These are phyloP conservation scores for Scutellaria barbata DNA, from an alignment of 257 asterid genomes.

Conservation along the genomic window DNA sequence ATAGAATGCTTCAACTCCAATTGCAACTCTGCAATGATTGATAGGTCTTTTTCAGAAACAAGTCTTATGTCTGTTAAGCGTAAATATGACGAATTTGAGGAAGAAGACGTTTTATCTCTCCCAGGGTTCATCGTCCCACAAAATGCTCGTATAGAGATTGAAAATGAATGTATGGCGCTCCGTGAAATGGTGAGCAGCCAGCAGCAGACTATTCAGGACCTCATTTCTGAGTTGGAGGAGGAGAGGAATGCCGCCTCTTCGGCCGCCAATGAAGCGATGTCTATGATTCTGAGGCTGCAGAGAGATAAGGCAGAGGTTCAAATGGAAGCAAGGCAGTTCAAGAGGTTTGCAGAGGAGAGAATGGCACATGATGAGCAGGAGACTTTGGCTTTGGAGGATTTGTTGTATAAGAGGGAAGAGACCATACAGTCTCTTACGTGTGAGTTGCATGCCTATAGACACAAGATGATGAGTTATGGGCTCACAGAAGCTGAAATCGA, in stretches of 20 bases:
- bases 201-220: conserved; percentile 74
- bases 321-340: conserved; percentile 93
- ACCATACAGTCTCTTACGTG: conserved; percentile 71
- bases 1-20: conserved; percentile 67
- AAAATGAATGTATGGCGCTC: conserved; percentile 75
- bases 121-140: conserved; percentile 58
- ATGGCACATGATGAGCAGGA: conserved; percentile 94
- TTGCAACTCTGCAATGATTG: conserved; percentile 51
- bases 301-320: conserved; percentile 90
- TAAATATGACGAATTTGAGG: conserved; percentile 60
- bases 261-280: conserved; percentile 97
- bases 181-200: conserved; percentile 81
- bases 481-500: conserved; percentile 70
- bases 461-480: conserved; percentile 90
- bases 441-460: conserved; percentile 78
- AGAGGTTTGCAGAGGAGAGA: conserved; percentile 86
- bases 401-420: conserved; percentile 89
- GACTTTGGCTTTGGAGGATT: conserved; percentile 68
- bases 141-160: conserved; percentile 76
- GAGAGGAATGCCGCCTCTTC: conserved; percentile 94
- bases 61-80: conserved; percentile 66
- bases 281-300: conserved; percentile 95
- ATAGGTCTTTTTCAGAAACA: conserved; percentile 54
- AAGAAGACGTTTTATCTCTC: conserved; percentile 41
- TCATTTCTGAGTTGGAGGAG: conserved; percentile 82